A percentile compares a stretch with the other conserved stretches of the same genome.
phyloP scores from a whole-genome alignment of 495 filamentous ascomycete genomes.

The Pyrenopolyporus hunteri region DNA sequence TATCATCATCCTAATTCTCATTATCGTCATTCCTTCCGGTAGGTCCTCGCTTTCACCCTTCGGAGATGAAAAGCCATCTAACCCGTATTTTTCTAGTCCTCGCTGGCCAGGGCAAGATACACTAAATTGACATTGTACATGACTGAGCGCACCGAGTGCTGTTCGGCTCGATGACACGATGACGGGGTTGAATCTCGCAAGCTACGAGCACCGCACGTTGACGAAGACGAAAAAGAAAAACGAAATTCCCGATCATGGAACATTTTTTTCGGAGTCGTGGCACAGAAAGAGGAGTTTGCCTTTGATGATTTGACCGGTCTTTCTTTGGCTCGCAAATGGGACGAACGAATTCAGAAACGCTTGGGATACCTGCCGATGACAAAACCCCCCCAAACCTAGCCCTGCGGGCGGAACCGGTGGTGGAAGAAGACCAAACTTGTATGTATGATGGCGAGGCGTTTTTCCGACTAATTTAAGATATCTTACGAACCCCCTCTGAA shows the following conservation, averaged over 20 bases:
- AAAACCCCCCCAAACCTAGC: background rate
- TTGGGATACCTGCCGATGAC: constrained; percentile 32
- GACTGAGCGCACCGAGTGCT: constrained; percentile 22
- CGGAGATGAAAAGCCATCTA: background rate
- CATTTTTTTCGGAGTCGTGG: constrained; percentile 19
- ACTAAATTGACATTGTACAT: constrained; percentile 14
- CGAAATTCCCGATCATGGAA: no score
- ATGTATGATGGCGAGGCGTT: constrained; percentile 41
- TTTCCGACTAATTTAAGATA: constrained; percentile 40
- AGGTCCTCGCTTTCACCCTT: constrained; percentile 37
- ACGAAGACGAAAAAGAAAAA: constrained; percentile 14
- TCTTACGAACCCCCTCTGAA: constrained; percentile 31
- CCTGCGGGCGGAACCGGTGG: constrained; percentile 1
- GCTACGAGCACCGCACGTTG: constrained; percentile 28
- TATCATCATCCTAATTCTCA: constrained; percentile 83
- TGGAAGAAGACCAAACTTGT: constrained; percentile 27
- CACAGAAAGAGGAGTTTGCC: constrained; percentile 31
- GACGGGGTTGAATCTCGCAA: constrained; percentile 25
- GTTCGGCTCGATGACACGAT: constrained; percentile 18
- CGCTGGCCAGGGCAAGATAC: constrained; percentile 32
- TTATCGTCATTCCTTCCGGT: constrained; percentile 93
- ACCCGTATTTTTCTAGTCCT: constrained; percentile 18
- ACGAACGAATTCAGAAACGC: constrained; percentile 21
- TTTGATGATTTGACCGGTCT: constrained; percentile 32
- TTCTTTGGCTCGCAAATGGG: constrained; percentile 26